phyloP scores from a whole-genome alignment of 2,329 filamentous ascomycete species.

The Calonectria montana region DNA sequence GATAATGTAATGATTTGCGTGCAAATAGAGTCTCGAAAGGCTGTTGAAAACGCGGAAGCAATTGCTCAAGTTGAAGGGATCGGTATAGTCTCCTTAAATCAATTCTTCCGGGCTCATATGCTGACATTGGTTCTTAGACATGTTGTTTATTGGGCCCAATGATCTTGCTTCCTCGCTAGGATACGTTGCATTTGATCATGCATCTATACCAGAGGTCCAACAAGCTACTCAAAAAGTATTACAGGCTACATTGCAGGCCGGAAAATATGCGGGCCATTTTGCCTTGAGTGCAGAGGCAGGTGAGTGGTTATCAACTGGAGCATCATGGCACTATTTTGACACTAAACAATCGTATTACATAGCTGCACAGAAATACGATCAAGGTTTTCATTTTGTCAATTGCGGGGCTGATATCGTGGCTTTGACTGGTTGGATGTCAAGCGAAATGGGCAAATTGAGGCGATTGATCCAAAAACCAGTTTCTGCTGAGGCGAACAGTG shows the following conservation, averaged over 20 bases:
- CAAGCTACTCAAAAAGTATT: conserved; percentile 41
- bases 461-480: neutral
- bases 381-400: conserved; percentile 52
- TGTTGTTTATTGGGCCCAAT: conserved; percentile 28
- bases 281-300: conserved; percentile 42
- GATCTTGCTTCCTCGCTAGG: conserved; percentile 39
- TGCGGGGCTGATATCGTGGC: conserved; percentile 52
- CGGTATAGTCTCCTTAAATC: neutral
- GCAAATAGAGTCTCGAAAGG: conserved; percentile 30
- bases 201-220: conserved; percentile 44
- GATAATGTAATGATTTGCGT: conserved; percentile 39
- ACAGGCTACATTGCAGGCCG: conserved; percentile 42
- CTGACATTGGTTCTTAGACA: neutral
- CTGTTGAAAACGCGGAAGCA: conserved; percentile 53
- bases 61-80: conserved; percentile 49
- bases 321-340: neutral
- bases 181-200: conserved; percentile 47
- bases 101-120: rapidly evolving
- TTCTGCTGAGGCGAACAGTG: neutral
- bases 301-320: neutral
- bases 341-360: neutral
- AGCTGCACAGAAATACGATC: conserved; percentile 38
- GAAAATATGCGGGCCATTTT: conserved; percentile 50
- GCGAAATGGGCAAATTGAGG: conserved; percentile 42
- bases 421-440: conserved; percentile 48